Percentiles rank a stretch among this genome's conserved stretches.
phyloP scores from a whole-genome alignment of 2,329 filamentous ascomycete genomes.

The Neopestalotiopsis sp. region DNA sequence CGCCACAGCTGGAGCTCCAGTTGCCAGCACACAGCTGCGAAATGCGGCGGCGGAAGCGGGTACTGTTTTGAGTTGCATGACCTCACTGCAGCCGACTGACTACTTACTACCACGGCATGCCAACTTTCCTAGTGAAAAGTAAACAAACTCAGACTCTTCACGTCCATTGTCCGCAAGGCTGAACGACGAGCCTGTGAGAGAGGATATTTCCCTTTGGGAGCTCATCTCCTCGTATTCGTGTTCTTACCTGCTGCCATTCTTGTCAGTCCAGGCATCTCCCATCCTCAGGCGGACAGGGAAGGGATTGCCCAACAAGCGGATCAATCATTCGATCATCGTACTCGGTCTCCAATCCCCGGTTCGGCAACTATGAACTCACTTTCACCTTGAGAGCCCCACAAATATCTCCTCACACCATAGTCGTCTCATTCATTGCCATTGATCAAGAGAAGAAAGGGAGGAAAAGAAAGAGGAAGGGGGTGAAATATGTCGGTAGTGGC shows the following conservation, averaged over 20 bases:
- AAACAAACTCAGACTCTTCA: neutral
- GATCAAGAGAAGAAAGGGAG: neutral
- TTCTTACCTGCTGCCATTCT: neutral
- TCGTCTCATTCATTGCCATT: neutral
- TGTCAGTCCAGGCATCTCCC: neutral
- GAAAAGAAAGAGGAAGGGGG: neutral
- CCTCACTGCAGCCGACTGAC: neutral
- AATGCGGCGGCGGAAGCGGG: neutral
- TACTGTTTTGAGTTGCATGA: neutral
- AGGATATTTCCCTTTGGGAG: neutral
- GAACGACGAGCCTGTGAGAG: neutral
- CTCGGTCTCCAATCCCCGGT: slow-evolving; percentile 9
- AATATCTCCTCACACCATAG: slow-evolving; percentile 17
- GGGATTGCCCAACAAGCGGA: slow-evolving; percentile 3
- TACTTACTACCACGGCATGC: neutral
- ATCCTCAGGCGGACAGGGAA: neutral
- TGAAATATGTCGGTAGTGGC: slow-evolving; percentile 51
- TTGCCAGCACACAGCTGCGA: neutral
- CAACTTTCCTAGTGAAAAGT: neutral
- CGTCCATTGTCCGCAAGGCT: neutral
- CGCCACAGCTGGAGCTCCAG: neutral
- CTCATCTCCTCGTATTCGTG: slow-evolving; percentile 10
- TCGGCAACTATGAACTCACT: slow-evolving; percentile 15
- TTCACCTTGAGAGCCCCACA: slow-evolving; percentile 13
- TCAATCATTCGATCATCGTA: slow-evolving; percentile 19